Percentiles rank a stretch among this genome's conserved stretches.
Evolutionary conservation across 2,329 filamentous ascomycete species (phyloP).

Genomic region (Raffaelea albimanens): DNA sequence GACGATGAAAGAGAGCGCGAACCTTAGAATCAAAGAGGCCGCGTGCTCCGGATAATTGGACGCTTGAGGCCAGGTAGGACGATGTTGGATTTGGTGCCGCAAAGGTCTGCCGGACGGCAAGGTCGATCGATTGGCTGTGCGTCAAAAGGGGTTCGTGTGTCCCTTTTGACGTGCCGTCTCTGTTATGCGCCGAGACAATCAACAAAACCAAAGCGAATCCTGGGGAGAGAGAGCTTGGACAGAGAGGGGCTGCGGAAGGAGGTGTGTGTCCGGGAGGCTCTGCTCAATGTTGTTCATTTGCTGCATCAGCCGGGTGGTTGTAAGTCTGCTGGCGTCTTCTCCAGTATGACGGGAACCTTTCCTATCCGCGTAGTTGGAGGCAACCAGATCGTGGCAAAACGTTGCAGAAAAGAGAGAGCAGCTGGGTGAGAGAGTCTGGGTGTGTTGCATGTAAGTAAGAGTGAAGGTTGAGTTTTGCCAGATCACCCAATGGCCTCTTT

Average conservation of each 20-base stretch:
- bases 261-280: no score
- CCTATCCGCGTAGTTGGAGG: background rate
- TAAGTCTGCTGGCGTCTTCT: background rate
- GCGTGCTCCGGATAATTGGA: constrained; percentile 1
- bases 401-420: background rate
- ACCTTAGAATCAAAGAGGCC: no score
- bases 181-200: constrained; percentile 2
- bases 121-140: constrained; percentile 4
- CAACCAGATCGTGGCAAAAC: background rate
- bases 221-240: background rate
- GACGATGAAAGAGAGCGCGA: background rate
- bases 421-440: no score
- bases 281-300: background rate
- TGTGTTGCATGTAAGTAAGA: background rate
- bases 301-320: background rate
- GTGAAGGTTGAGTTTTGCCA: background rate
- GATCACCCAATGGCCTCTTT: background rate
- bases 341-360: background rate
- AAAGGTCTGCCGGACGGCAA: background rate
- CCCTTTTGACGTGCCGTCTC: background rate
- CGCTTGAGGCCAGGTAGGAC: background rate
- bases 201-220: background rate
- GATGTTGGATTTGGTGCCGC: background rate
- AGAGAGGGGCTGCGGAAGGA: background rate
- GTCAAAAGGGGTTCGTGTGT: background rate